A percentile compares a stretch with the other conserved stretches of the same genome.
These are phyloP conservation scores for Globisporangium spinosum DNA, from an alignment of 352 stramenopile genomes.

Conservation along the genomic window DNA sequence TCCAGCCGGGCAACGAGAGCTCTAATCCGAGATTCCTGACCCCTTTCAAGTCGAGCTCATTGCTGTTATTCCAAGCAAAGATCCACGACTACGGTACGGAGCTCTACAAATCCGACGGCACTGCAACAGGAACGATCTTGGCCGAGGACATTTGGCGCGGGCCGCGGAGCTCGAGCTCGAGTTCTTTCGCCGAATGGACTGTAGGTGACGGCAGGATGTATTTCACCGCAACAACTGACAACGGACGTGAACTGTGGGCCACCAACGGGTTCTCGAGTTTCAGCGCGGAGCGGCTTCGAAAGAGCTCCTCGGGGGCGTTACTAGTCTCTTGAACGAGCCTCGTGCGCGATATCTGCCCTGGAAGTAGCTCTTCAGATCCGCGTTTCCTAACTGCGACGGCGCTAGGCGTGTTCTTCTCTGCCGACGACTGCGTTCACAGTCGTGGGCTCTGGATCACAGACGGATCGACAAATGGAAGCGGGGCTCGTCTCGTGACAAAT, in stretches of 20 bases:
- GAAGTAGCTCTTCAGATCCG: slow-evolving; percentile 39
- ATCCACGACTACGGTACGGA: slow-evolving; percentile 40
- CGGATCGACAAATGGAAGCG: slow-evolving; percentile 29
- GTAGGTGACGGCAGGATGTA: slow-evolving; percentile 37
- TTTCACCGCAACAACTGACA: slow-evolving; percentile 45
- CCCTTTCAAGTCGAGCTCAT: slow-evolving; percentile 27
- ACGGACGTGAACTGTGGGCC: slow-evolving; percentile 66
- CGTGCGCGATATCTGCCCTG: slow-evolving; percentile 51
- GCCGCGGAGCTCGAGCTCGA: slow-evolving; percentile 40
- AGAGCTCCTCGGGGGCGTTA: slow-evolving; percentile 1
- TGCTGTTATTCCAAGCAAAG: slow-evolving; percentile 50
- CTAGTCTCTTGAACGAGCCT: slow-evolving; percentile 29
- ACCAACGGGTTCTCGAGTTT: slow-evolving; percentile 42
- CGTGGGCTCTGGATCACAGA: slow-evolving; percentile 68
- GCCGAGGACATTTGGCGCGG: slow-evolving; percentile 54
- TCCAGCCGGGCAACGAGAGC: slow-evolving; percentile 26
- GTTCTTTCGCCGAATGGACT: slow-evolving; percentile 39
- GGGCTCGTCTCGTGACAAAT: slow-evolving; percentile 51
- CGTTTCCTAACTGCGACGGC: slow-evolving; percentile 38
- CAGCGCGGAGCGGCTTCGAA: slow-evolving; percentile 19
- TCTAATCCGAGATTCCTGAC: slow-evolving; percentile 47
- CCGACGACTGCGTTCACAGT: slow-evolving; percentile 58
- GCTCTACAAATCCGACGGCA: slow-evolving; percentile 63
- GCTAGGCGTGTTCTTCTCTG: slow-evolving; percentile 57
- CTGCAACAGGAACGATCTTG: slow-evolving; percentile 31